Evolutionary conservation across 2,329 filamentous ascomycete genomes (phyloP), one percentile per base, ranked within the genome.

Genomic region (Hypoxylon sp.): DNA sequence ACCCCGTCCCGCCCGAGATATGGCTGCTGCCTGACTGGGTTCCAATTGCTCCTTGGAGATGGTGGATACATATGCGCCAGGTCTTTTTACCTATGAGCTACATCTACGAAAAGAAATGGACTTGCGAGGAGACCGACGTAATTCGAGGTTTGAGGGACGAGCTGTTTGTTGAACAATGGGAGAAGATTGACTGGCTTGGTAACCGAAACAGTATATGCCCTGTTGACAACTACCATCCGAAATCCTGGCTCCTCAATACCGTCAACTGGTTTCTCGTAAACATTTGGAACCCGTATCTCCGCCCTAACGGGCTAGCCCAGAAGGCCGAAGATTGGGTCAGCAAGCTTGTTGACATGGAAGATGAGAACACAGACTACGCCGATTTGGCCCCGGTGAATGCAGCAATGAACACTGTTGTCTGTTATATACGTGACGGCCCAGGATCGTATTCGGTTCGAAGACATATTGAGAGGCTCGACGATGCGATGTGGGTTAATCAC

Each of bases 51-150:
- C 95, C 95, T 0, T 97, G 94, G 93, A 85, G 93, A 72, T 98
- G 95, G 94, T 98, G 94, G 95, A 93, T 98, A 75, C 96, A 99
- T 75, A 98, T 98, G 80, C 93, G 96, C n/a, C 90, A 92, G 80
- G 94, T 99, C n/a, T 97, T 95, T 75, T 79, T 97, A 52, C 91
- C 94, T 4, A 98, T 98, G 93, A 90, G 91, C 0, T 98, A 92
- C 76, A 80, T 98, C 45, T 97, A 92, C 83, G 97, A 94, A 0
- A 93, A 91, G 82, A 86, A 86, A 69, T 98, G 93, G 89, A 86
- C 85, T 28, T 91, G 91, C 71, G 91, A 93, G 14, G 85, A 92
- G 72, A 95, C 92, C 43, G 87, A 91, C 3, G 78, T 97, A 1
- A 92, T 92, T 56, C 87, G 87, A 21, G 87, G 89, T 60, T 80